Base-by-base conservation (phyloP, 73 alveolate species). In the Paramecium sonneborni region DNA sequence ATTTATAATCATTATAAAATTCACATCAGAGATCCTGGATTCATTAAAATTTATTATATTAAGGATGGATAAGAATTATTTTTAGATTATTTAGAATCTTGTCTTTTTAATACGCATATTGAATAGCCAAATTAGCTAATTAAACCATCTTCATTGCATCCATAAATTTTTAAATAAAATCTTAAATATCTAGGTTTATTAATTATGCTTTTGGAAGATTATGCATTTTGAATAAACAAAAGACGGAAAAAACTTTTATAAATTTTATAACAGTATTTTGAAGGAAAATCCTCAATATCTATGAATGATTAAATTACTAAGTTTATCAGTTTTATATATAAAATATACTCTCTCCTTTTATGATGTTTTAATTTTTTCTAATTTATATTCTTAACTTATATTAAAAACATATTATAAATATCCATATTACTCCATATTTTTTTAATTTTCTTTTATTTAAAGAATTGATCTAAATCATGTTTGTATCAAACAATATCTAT, bases 41-140 rank as follows among this genome's bases (percentile, higher is more conserved):
- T 88, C n/a, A 69, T 88, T 14, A 67, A 70, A 12, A 20, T 46
- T 24, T 70, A 58, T 18, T 91, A 70, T 23, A 88, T 70, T 15
- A 39, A 43, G 1, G 94, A 88, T 46, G 91, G 85, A 1, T 85
- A 88, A 30, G 94, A 88, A n/a, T 52, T 88, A 11, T 88, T 43
- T 72, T 76, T 88, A 15, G 94, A 88, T 88, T 88, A 88, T 72
- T 68, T 88, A 37, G 91, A 88, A 30, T 70, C 85, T 14, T 44
- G 62, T 70, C 58, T 88, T 28, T 70, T 69, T 67, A 88, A 88
- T 44, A 62, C 43, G 38, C 85, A 88, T 24, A 34, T 39, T 23
- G 76, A 88, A 23, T 6, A 37, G 7, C 94, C 91, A 10, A 91
- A 88, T 69, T 70, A 85, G 91, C 7, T 88, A 28, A 38, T 88